Evolutionary conservation across 148 eudicot genomes (phyloP).

Genomic region (Rhododendron williamsianum): DNA sequence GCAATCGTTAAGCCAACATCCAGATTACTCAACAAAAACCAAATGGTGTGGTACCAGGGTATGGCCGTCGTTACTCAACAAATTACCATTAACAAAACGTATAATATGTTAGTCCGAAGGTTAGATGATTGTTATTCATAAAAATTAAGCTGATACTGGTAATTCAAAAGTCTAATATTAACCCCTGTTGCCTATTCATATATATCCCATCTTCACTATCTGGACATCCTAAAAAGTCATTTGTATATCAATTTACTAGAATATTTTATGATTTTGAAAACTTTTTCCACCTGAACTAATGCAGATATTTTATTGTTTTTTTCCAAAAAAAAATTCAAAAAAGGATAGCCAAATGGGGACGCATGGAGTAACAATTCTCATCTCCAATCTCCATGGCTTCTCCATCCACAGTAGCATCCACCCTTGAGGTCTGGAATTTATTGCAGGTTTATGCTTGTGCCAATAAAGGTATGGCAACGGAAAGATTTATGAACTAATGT

Average conservation of each 20-base stretch:
- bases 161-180: conserved; percentile 2
- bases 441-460: background rate
- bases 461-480: background rate
- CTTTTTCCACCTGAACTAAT: background rate
- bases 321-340: background rate
- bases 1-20: background rate
- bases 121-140: background rate
- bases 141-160: background rate
- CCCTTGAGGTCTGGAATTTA: background rate
- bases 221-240: background rate
- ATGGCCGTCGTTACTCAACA: background rate
- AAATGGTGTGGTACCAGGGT: background rate
- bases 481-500: background rate
- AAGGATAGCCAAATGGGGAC: background rate
- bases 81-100: background rate
- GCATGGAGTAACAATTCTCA: background rate
- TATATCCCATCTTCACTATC: background rate
- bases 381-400: background rate
- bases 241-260: background rate
- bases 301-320: background rate
- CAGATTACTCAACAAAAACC: background rate
- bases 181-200: background rate
- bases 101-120: background rate
- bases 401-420: background rate
- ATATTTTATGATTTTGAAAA: background rate